These are phyloP conservation scores for Vanderwaltozyma tropicalis DNA, from an alignment of 805 yeast species.

Conservation along the genomic window DNA sequence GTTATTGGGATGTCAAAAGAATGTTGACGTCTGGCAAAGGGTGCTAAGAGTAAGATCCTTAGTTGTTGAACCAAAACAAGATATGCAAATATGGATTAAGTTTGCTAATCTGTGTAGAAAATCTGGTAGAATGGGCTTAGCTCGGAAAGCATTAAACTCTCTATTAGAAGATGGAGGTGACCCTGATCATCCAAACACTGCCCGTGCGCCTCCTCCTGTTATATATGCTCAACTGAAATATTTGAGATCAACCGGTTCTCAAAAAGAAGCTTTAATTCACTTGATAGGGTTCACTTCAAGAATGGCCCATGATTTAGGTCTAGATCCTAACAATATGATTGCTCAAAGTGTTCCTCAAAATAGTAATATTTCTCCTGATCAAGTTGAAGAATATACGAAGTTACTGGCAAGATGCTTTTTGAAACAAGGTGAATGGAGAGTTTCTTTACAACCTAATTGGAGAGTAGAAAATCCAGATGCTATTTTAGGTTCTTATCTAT, in stretches of 20 bases:
- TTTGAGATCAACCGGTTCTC: constrained; percentile 93
- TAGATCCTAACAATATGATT: constrained; percentile 78
- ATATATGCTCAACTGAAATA: constrained; percentile 94
- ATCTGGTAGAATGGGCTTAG: constrained; percentile 83
- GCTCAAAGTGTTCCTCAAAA: constrained; percentile 74
- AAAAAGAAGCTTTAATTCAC: constrained; percentile 74
- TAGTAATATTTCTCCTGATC: constrained; percentile 37
- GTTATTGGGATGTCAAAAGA: constrained; percentile 84
- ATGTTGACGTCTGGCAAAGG: constrained; percentile 98
- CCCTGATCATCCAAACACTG: constrained; percentile 39
- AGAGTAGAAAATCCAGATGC: constrained; percentile 67
- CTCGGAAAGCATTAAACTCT: constrained; percentile 80
- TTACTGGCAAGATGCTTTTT: constrained; percentile 86
- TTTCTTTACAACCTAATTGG: constrained; percentile 73
- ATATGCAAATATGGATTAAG: constrained; percentile 96
- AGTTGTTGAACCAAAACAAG: constrained; percentile 90
- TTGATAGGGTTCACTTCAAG: constrained; percentile 84
- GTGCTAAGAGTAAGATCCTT: constrained; percentile 86
- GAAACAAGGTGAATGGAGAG: constrained; percentile 98
- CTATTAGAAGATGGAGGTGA: constrained; percentile 67
- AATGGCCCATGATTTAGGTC: constrained; percentile 79
- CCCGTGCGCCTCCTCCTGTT: constrained; percentile 90
- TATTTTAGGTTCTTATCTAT: constrained; percentile 78
- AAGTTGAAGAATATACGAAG: constrained; percentile 72
- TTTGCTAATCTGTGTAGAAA: constrained; percentile 94